phyloP scores from a whole-genome alignment of 1,284 basidiomycete species.

The Pyrrhoderma lamaoense region DNA sequence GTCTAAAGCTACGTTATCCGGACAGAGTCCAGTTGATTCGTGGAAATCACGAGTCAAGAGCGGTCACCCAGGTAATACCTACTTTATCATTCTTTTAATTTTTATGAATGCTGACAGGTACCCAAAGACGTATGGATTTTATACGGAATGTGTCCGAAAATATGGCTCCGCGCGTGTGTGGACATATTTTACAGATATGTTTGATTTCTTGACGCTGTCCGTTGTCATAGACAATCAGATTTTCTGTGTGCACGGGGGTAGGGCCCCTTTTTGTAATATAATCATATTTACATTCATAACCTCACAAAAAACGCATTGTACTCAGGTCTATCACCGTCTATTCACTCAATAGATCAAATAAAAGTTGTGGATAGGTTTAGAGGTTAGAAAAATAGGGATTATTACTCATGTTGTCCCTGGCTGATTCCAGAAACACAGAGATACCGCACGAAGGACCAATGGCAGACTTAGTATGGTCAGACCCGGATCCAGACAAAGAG shows the following conservation, averaged over 20 bases:
- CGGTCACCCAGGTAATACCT: conserved; percentile 85
- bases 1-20: conserved; percentile 95
- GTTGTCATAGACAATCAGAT: conserved; percentile 99
- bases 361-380: conserved; percentile 98
- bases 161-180: conserved; percentile 96
- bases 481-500: conserved; percentile 98
- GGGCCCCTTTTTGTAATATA: conserved; percentile 8
- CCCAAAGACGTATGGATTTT: conserved; percentile 96
- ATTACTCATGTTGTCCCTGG: conserved; percentile 21
- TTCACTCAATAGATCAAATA: conserved; percentile 99
- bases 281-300: conserved; percentile 12
- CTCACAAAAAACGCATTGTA: no score
- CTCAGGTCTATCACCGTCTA: conserved; percentile 88
- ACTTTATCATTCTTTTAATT: conserved; percentile 21
- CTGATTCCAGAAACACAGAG: conserved; percentile 44
- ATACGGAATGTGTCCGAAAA: conserved; percentile 96
- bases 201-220: conserved; percentile 95
- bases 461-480: conserved; percentile 99
- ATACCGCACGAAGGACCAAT: conserved; percentile 99
- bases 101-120: background rate
- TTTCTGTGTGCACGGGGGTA: conserved; percentile 98
- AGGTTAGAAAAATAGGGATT: conserved; percentile 40
- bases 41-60: conserved; percentile 97
- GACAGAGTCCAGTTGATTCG: conserved; percentile 95
- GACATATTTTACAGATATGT: conserved; percentile 99